A percentile compares a stretch with the other conserved stretches of the same genome.
Conservation (phyloP, 2,329 filamentous ascomycete genomes). For the Amauroascus verrucosus region DNA sequence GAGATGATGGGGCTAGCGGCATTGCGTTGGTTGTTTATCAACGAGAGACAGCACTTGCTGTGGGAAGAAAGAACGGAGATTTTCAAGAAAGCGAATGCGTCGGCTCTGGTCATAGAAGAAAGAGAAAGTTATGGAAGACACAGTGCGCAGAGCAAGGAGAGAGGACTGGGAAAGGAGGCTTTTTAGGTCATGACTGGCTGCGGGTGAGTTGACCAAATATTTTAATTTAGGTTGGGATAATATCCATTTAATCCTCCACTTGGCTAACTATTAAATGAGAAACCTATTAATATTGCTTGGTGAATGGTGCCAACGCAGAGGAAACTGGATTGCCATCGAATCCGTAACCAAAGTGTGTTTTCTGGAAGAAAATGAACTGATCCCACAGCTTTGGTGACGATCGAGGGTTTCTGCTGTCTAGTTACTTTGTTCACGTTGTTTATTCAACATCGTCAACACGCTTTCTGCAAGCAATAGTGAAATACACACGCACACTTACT, state of each 20-base stretch:
- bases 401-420: no score
- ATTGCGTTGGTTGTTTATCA: slow-evolving; percentile 22
- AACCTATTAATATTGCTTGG: neutral
- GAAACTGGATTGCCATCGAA: neutral
- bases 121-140: neutral
- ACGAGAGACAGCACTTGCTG: slow-evolving; percentile 24
- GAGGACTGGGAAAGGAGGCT: neutral
- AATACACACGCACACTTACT: no score
- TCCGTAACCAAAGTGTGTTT: no score
- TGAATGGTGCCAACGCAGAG: slow-evolving; percentile 3
- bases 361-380: no score
- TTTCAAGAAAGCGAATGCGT: neutral
- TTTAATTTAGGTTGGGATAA: slow-evolving; percentile 1
- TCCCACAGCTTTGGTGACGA: no score
- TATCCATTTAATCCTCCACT: neutral
- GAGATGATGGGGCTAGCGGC: slow-evolving; percentile 18
- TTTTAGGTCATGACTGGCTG: neutral
- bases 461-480: no score
- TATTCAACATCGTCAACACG: no score
- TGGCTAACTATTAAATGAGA: neutral
- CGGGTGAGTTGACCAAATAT: neutral
- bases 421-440: no score
- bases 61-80: slow-evolving; percentile 13
- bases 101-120: neutral
- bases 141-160: neutral